A percentile compares a stretch with the other conserved stretches of the same genome.
phyloP scores from a whole-genome alignment of 805 yeast genomes.

The Yamadazyma insecticola region DNA sequence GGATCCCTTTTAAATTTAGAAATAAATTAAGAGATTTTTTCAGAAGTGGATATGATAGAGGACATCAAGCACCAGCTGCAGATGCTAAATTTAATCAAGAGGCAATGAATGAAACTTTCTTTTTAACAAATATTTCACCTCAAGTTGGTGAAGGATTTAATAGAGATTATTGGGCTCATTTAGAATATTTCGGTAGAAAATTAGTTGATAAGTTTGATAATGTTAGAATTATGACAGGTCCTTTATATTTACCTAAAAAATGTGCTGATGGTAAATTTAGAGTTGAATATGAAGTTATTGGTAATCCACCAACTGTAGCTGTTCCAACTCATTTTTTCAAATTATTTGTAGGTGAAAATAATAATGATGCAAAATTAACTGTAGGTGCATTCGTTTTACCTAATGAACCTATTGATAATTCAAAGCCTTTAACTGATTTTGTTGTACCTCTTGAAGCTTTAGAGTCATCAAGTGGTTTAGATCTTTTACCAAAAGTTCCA shows the following conservation, averaged over 20 bases:
- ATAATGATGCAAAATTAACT: constrained; percentile 43
- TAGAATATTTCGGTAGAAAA: constrained; percentile 83
- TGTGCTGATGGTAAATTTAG: constrained; percentile 80
- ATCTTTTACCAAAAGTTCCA: constrained; percentile 68
- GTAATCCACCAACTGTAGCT: constrained; percentile 93
- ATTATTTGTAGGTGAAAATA: constrained; percentile 74
- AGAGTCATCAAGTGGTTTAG: constrained; percentile 83
- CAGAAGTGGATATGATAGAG: constrained; percentile 93
- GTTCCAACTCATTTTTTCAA: constrained; percentile 98
- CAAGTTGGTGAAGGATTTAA: constrained; percentile 98
- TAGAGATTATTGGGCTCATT: constrained; percentile 95
- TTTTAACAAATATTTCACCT: constrained; percentile 86
- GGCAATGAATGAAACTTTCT: constrained; percentile 95
- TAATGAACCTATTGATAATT: constrained; percentile 72
- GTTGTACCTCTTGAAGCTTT: constrained; percentile 88
- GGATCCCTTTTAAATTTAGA: constrained; percentile 71
- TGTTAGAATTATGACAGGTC: constrained; percentile 91
- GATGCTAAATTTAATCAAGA: constrained; percentile 85
- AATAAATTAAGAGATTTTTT: constrained; percentile 80
- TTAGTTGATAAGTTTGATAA: constrained; percentile 66
- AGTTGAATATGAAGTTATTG: constrained; percentile 88
- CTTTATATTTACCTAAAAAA: constrained; percentile 77
- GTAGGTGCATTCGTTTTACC: constrained; percentile 95
- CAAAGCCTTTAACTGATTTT: constrained; percentile 64
- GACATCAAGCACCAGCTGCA: constrained; percentile 98